phyloP scores from a whole-genome alignment of 2,329 filamentous ascomycete species.

The Aspergillus tamarii region DNA sequence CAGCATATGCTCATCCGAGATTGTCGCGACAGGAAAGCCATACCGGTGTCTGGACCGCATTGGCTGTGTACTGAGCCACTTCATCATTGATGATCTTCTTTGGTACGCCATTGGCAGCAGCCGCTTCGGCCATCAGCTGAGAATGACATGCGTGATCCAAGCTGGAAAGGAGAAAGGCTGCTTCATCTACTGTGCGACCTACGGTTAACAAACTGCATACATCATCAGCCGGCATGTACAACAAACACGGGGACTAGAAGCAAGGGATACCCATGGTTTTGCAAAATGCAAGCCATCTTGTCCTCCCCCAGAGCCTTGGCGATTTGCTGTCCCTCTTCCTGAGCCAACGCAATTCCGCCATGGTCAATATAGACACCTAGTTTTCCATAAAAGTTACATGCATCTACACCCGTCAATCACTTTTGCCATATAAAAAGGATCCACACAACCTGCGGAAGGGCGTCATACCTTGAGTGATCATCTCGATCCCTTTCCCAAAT shows the following conservation, averaged over 20 bases:
- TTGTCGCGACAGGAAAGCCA: slow-evolving; percentile 10
- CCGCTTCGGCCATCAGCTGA: slow-evolving; percentile 46
- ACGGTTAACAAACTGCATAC: slow-evolving; percentile 41
- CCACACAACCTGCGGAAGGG: not conserved
- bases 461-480: slow-evolving; percentile 59
- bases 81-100: slow-evolving; percentile 40
- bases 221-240: slow-evolving; percentile 12
- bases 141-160: slow-evolving; percentile 47
- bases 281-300: slow-evolving; percentile 46
- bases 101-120: slow-evolving; percentile 41
- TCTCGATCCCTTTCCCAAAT: slow-evolving; percentile 62
- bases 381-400: slow-evolving; percentile 44
- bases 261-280: slow-evolving; percentile 43
- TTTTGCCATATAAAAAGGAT: not conserved
- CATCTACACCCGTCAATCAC: slow-evolving; percentile 29
- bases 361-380: slow-evolving; percentile 44
- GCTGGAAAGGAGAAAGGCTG: slow-evolving; percentile 43
- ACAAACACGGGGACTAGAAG: not conserved
- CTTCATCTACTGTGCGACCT: slow-evolving; percentile 46
- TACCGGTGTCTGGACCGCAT: slow-evolving; percentile 41
- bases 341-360: slow-evolving; percentile 45
- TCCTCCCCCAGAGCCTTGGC: slow-evolving; percentile 42
- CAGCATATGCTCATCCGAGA: slow-evolving; percentile 6
- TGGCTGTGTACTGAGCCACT: slow-evolving; percentile 40
- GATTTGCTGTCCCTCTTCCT: slow-evolving; percentile 44